A percentile compares a stretch with the other conserved stretches of the same genome.
Evolutionary conservation across 2,329 filamentous ascomycete genomes (phyloP).

Genomic region (Neofusicoccum sp.): DNA sequence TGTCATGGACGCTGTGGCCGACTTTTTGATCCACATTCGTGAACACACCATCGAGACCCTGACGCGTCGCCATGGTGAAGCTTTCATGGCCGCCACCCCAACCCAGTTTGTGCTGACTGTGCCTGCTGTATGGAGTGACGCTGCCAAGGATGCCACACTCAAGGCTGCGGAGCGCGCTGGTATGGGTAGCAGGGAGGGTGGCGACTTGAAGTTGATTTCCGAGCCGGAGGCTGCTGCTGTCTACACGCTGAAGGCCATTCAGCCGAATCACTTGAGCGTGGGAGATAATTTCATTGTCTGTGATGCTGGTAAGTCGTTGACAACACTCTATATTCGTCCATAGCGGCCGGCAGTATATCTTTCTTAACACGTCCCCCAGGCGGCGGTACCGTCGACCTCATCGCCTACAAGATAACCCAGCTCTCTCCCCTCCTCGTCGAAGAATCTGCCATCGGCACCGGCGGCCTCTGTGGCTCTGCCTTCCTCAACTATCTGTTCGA

Average conservation of each 20-base stretch:
- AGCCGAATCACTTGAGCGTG: constrained; percentile 71
- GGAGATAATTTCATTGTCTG: constrained; percentile 64
- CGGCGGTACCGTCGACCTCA: constrained; percentile 70
- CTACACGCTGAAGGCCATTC: constrained; percentile 77
- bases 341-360: background rate
- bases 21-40: constrained; percentile 77
- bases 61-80: constrained; percentile 72
- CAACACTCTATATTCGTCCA: background rate
- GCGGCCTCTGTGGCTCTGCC: constrained; percentile 75
- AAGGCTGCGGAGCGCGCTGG: constrained; percentile 77
- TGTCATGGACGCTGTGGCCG: constrained; percentile 76
- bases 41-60: constrained; percentile 78
- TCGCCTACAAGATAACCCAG: constrained; percentile 79
- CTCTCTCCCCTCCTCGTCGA: constrained; percentile 72
- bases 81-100: constrained; percentile 74
- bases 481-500: constrained; percentile 82
- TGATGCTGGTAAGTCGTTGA: constrained; percentile 47
- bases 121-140: constrained; percentile 82
- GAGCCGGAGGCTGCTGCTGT: constrained; percentile 81
- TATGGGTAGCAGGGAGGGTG: constrained; percentile 65
- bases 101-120: constrained; percentile 81
- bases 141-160: constrained; percentile 80
- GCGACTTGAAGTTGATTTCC: constrained; percentile 74
- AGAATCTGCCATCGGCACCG: constrained; percentile 75
- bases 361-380: constrained; percentile 30